A percentile compares a stretch with the other conserved stretches of the same genome.
phyloP scores from a whole-genome alignment of 805 yeast species.

The Hanseniaspora osmophila region DNA sequence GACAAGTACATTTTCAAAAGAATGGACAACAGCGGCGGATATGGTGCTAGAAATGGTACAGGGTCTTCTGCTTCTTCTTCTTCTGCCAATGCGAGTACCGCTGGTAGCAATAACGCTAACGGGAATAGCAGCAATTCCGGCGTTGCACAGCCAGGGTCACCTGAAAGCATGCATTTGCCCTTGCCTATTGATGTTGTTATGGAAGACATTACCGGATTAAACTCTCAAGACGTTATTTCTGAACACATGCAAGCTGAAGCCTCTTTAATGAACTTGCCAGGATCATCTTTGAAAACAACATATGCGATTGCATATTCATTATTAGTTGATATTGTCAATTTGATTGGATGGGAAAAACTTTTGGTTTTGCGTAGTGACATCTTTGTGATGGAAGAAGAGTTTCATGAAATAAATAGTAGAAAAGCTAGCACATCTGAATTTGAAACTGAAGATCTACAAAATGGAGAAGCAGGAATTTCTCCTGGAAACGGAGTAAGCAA shows the following conservation, averaged over 20 bases:
- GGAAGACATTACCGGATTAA: slow-evolving; percentile 53
- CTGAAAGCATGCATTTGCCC: slow-evolving; percentile 49
- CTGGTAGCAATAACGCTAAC: no score
- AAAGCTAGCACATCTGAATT: not conserved
- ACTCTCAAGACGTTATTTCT: slow-evolving; percentile 45
- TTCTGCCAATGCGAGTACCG: not conserved
- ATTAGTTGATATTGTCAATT: slow-evolving; percentile 48
- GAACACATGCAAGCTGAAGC: slow-evolving; percentile 60
- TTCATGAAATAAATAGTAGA: slow-evolving; percentile 15
- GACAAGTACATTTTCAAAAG: slow-evolving; percentile 52
- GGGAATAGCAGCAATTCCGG: no score
- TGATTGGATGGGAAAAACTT: slow-evolving; percentile 61
- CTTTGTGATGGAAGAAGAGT: slow-evolving; percentile 58
- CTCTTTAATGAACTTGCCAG: slow-evolving; percentile 46
- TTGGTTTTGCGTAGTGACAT: slow-evolving; percentile 45
- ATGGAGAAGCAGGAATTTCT: not conserved
- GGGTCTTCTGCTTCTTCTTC: not conserved
- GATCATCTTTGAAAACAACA: slow-evolving; percentile 49
- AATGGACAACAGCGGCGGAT: slow-evolving; percentile 28
- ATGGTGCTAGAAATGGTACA: not conserved
- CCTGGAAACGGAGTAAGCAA: not conserved
- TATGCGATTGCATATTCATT: slow-evolving; percentile 45
- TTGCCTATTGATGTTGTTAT: slow-evolving; percentile 61
- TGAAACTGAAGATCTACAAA: no score
- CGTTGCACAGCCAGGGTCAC: not conserved